Percentiles rank a stretch among this genome's conserved stretches.
phyloP scores from a whole-genome alignment of 352 stramenopile genomes.

The Globisporangium heterothallicum region DNA sequence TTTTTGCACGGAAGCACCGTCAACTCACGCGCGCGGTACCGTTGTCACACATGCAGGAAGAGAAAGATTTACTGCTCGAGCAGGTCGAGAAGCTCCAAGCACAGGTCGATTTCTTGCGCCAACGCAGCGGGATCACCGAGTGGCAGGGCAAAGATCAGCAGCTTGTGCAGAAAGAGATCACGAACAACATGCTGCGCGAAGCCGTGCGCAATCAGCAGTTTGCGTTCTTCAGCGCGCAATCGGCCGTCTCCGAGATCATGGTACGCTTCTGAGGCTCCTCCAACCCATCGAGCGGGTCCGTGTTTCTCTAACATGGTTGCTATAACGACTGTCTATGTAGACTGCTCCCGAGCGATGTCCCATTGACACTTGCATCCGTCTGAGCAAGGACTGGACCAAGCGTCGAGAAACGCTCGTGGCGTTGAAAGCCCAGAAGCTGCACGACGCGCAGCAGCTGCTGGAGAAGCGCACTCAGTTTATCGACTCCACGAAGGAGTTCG shows the following conservation, averaged over 20 bases:
- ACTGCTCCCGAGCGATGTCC: constrained; percentile 24
- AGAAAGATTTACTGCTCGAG: constrained; percentile 31
- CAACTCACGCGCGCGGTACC: too few species aligned
- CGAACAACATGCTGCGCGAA: constrained; percentile 40
- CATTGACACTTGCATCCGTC: constrained; percentile 39
- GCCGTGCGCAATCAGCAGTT: constrained; percentile 42
- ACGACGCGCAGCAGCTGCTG: constrained; percentile 36
- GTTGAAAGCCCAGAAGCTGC: constrained; percentile 45
- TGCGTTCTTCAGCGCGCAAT: constrained; percentile 35
- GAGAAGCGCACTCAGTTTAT: constrained; percentile 44
- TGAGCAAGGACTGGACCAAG: constrained; percentile 27
- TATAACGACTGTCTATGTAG: too few species aligned
- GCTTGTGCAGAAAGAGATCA: constrained; percentile 31
- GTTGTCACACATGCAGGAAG: constrained; percentile 28
- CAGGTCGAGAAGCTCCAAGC: constrained; percentile 33
- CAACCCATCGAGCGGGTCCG: too few species aligned
- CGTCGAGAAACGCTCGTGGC: constrained; percentile 28
- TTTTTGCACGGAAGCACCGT: neutral
- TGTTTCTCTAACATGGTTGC: too few species aligned
- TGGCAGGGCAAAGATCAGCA: constrained; percentile 17
- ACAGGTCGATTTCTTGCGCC: constrained; percentile 33
- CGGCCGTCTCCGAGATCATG: constrained; percentile 37
- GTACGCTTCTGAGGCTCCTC: constrained; percentile 11
- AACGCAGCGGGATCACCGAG: constrained; percentile 15
- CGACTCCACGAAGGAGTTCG: constrained; percentile 13